phyloP scores from a whole-genome alignment of 2,329 filamentous ascomycete species.

The Truncatella angustata region DNA sequence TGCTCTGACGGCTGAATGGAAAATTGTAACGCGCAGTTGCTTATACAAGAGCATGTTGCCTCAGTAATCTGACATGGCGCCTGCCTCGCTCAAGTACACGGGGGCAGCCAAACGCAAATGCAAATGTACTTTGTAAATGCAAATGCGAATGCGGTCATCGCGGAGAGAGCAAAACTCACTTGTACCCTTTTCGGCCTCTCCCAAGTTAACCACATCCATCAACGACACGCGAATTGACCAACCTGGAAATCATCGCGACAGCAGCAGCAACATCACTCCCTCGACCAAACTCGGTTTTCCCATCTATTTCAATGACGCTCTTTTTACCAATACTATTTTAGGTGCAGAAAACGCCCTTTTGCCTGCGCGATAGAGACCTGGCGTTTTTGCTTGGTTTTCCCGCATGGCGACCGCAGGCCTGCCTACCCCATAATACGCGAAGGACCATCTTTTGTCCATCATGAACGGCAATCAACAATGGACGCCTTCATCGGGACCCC shows the following conservation, averaged over 20 bases:
- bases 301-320: conserved; percentile 55
- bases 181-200: conserved; percentile 13
- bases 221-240: conserved; percentile 48
- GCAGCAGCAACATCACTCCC: conserved; percentile 39
- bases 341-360: conserved; percentile 42
- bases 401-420: conserved; percentile 56
- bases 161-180: conserved; percentile 8
- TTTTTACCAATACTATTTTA: conserved; percentile 50
- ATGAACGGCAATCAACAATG: conserved; percentile 65
- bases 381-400: too few relatives aligned
- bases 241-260: conserved; percentile 51
- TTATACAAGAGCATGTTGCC: background rate
- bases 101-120: too few relatives aligned
- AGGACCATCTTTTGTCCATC: conserved; percentile 63
- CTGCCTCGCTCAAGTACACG: background rate
- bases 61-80: too few relatives aligned
- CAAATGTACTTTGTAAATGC: background rate
- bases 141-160: conserved; percentile 8
- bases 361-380: conserved; percentile 51
- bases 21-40: background rate
- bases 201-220: conserved; percentile 32
- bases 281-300: conserved; percentile 34
- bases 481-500: conserved; percentile 55
- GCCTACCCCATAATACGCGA: conserved; percentile 47
- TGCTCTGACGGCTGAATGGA: background rate